phyloP scores from a whole-genome alignment of 2,329 filamentous ascomycete species.

The Neocucurbitaria cava region DNA sequence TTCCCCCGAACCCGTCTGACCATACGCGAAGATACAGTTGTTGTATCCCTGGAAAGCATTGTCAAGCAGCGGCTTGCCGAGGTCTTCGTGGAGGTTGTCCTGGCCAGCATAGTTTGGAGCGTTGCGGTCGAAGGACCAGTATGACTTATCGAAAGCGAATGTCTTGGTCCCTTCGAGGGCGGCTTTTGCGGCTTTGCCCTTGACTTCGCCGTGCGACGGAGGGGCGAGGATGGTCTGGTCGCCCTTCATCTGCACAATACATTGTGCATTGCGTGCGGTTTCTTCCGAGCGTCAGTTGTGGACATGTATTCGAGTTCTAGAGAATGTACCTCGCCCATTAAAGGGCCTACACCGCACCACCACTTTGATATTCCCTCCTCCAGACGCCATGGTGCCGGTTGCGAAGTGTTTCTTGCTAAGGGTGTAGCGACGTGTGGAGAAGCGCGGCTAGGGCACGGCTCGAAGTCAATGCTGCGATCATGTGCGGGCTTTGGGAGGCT shows the following conservation, averaged over 20 bases:
- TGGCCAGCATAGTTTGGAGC: constrained; percentile 88
- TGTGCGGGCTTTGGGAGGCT: constrained; percentile 31
- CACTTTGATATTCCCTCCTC: constrained; percentile 98
- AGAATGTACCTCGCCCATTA: constrained; percentile 80
- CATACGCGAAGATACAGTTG: constrained; percentile 99
- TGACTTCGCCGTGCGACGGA: constrained; percentile 63
- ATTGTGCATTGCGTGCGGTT: constrained; percentile 89
- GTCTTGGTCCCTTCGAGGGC: constrained; percentile 73
- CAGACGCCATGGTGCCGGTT: constrained; percentile 65
- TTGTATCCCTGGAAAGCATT: constrained; percentile 99
- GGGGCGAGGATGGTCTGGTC: constrained; percentile 86
- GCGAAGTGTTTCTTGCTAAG: constrained; percentile 5
- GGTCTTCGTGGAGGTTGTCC: constrained; percentile 83
- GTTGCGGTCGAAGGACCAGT: constrained; percentile 93
- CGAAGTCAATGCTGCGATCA: constrained; percentile 22
- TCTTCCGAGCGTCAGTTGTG: constrained; percentile 62
- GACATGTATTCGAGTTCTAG: too few relatives aligned
- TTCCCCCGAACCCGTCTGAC: constrained; percentile 98
- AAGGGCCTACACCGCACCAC: constrained; percentile 96
- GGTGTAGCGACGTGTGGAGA: constrained; percentile 11
- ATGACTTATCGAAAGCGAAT: constrained; percentile 96
- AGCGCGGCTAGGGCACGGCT: constrained; percentile 23
- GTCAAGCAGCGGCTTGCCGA: constrained; percentile 89
- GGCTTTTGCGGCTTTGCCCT: constrained; percentile 72
- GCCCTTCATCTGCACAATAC: constrained; percentile 95